Evolutionary conservation across 441 rosid genomes (phyloP), one percentile per base, ranked within the genome.

Genomic region (Croton setiger): DNA sequence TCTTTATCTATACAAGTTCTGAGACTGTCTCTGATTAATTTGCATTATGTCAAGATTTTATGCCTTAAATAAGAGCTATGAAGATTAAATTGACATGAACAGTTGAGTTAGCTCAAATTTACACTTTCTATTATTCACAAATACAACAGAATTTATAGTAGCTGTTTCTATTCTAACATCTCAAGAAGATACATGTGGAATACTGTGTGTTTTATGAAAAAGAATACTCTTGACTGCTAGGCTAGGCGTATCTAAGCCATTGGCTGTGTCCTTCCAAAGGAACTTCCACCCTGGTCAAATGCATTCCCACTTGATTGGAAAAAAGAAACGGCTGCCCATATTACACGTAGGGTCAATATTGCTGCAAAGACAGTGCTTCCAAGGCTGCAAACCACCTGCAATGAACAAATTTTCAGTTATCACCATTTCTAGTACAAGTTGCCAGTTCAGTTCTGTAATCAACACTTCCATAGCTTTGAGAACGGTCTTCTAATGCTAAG

Each of bases 371-470:
- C 67, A 0, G 67, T 82, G 74, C 89, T 86, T 36, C 92, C 92
- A 10, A 91, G 77, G 53, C 81, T 83, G 90, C 95, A 88, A 36
- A 81, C 81, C 57, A 89, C 97, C 93, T 87, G 77, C 47, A 23
- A 68, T 60, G 18, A 51, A 2, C 18, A 48, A 0, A 0, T 27
- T 27, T 27, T 8, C 8, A 4, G 18, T 18, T 27, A 27, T 27
- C 52, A 48, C n/a, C 52, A 15, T 1, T 39, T 39, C 9, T 39
- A 51, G 5, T 15, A 62, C 44, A 15, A 39, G 14, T 59, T 69
- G 45, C 9, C 9, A n/a, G 43, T 31, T 55, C 37, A 6, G 9
- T 45, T 43, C n/a, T 23, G 35, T 8, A 23, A 39, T 51, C 18
- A 14, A 17, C 53, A 43, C 35, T 20, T 61, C 0, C 58, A 37